Evolutionary conservation across 495 filamentous ascomycete species (phyloP).

Genomic region (Extremus antarcticus): DNA sequence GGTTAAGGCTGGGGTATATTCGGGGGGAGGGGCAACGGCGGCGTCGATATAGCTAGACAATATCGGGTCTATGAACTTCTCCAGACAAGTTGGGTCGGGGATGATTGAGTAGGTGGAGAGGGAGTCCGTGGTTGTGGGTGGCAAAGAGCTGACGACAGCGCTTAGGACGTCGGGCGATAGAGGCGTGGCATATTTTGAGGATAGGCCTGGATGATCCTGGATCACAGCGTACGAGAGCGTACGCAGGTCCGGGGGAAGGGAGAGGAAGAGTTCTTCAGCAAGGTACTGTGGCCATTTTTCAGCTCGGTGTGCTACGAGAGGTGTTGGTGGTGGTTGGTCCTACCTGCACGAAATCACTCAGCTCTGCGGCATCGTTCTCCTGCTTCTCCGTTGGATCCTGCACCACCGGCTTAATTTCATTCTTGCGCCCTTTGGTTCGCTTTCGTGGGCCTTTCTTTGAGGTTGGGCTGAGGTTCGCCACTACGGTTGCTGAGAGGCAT

Average conservation of each 20-base stretch:
- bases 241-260: slow-evolving; percentile 49
- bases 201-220: slow-evolving; percentile 38
- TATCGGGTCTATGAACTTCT: slow-evolving; percentile 50
- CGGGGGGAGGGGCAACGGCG: slow-evolving; percentile 48
- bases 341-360: slow-evolving; percentile 65
- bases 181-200: slow-evolving; percentile 40
- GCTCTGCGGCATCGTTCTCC: slow-evolving; percentile 47
- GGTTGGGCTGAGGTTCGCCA: slow-evolving; percentile 41
- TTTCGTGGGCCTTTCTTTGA: slow-evolving; percentile 25
- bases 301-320: not conserved
- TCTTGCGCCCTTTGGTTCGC: slow-evolving; percentile 35
- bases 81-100: slow-evolving; percentile 29
- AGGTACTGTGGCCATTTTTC: slow-evolving; percentile 46
- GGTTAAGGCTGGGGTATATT: slow-evolving; percentile 27
- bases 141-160: slow-evolving; percentile 35
- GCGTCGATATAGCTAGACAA: slow-evolving; percentile 48
- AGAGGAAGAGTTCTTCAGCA: slow-evolving; percentile 53
- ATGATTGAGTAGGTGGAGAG: slow-evolving; percentile 52
- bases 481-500: slow-evolving; percentile 47
- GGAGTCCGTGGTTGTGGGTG: slow-evolving; percentile 45
- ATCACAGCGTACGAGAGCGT: slow-evolving; percentile 48
- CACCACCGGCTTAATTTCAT: slow-evolving; percentile 28
- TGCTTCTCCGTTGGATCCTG: slow-evolving; percentile 13
- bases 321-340: slow-evolving; percentile 13
- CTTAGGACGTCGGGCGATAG: slow-evolving; percentile 37